Evolutionary conservation across 306 rosid genomes (phyloP).

Genomic region (Malus asiatica): DNA sequence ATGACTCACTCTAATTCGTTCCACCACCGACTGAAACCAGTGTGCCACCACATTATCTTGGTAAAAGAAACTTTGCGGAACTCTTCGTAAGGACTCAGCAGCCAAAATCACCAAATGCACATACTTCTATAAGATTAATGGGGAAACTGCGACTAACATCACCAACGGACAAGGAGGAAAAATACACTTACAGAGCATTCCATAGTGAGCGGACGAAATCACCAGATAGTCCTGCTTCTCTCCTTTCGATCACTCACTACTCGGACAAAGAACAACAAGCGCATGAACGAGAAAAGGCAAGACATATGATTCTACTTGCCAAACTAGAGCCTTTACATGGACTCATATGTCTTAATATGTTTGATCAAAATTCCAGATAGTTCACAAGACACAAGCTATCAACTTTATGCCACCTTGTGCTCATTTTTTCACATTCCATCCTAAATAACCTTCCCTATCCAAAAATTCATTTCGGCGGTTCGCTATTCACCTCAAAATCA

Average conservation of each 20-base stretch:
- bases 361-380: not conserved
- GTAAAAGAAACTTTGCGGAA: not conserved
- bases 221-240: not conserved
- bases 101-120: not conserved
- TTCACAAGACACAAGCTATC: not conserved
- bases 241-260: not conserved
- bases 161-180: not conserved
- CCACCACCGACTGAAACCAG: not conserved
- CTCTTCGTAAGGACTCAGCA: not conserved
- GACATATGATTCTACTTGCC: not conserved
- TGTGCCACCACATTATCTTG: not conserved
- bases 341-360: not conserved
- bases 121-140: conserved; percentile 9
- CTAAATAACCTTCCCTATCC: not conserved
- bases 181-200: conserved; percentile 78
- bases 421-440: not conserved
- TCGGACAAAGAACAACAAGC: not conserved
- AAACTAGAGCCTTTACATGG: not conserved
- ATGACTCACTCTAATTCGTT: not conserved
- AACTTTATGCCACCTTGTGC: not conserved
- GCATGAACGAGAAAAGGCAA: not conserved
- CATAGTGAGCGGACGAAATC: not conserved
- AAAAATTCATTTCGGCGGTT: not conserved
- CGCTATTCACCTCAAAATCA: not conserved
- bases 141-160: conserved; percentile 15